phyloP scores from a whole-genome alignment of 2,329 filamentous ascomycete species.

The Trichocomaceae sp. region DNA sequence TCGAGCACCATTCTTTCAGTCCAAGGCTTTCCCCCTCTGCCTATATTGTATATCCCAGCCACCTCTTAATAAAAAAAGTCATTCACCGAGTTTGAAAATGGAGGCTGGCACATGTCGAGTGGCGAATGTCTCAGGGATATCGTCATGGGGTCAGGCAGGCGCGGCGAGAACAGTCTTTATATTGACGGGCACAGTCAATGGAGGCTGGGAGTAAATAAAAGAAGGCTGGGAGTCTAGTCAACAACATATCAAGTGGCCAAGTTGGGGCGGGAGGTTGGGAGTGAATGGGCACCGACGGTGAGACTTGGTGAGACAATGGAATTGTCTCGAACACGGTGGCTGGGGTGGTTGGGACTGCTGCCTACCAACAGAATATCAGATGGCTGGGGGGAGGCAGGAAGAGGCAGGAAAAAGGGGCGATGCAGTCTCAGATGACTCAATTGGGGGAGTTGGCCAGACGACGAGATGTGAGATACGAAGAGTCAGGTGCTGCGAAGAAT shows the following conservation, averaged over 20 bases:
- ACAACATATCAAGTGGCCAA: not conserved
- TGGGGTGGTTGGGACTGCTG: not conserved
- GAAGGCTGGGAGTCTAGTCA: not conserved
- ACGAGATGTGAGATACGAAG: not conserved
- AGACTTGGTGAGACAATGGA: too few relatives aligned
- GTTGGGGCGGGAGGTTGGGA: not conserved
- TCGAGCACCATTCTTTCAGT: not conserved
- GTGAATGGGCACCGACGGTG: not conserved
- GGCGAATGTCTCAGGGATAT: not conserved
- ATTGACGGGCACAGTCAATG: not conserved
- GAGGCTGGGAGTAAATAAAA: not conserved
- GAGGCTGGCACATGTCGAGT: not conserved
- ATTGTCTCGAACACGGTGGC: not conserved
- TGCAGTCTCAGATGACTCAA: not conserved
- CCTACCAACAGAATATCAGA: not conserved
- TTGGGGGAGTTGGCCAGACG: not conserved
- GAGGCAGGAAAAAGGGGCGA: not conserved
- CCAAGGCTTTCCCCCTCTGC: not conserved
- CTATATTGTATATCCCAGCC: not conserved
- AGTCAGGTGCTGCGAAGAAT: not conserved
- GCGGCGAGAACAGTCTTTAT: not conserved
- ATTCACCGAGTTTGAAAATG: not conserved
- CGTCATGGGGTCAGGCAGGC: not conserved
- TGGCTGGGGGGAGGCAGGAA: not conserved
- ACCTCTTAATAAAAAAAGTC: not conserved